Evolutionary conservation across 495 filamentous ascomycete genomes (phyloP).

Genomic region (Barbatosphaeria neglecta): DNA sequence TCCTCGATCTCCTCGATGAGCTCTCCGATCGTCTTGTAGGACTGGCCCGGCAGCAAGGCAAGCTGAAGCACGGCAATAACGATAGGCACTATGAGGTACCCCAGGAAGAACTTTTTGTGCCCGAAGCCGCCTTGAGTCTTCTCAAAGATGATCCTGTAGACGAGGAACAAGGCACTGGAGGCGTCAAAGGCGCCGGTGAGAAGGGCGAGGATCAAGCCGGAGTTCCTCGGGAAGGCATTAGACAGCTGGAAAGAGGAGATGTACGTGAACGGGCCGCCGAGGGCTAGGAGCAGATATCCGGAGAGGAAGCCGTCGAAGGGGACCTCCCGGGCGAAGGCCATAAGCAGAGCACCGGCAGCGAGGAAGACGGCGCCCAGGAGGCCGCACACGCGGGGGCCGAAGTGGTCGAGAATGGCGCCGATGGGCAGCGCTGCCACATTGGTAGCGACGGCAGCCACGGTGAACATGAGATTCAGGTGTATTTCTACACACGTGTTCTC

Average conservation of each 20-base stretch:
- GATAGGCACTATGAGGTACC: constrained; percentile 62
- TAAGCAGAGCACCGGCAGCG: constrained; percentile 53
- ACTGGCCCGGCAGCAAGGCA: constrained; percentile 62
- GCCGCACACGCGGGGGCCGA: constrained; percentile 66
- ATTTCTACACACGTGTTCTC: constrained; percentile 59
- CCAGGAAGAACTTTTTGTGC: constrained; percentile 60
- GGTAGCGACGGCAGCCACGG: constrained; percentile 76
- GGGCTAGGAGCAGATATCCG: constrained; percentile 69
- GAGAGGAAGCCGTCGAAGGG: constrained; percentile 63
- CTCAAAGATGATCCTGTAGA: constrained; percentile 71
- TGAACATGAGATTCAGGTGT: constrained; percentile 87
- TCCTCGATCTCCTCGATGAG: constrained; percentile 61
- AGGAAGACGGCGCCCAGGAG: constrained; percentile 61
- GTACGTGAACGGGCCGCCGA: constrained; percentile 84
- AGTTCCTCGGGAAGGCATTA: constrained; percentile 78
- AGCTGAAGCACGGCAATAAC: constrained; percentile 61
- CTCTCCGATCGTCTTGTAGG: constrained; percentile 84
- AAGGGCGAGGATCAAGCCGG: constrained; percentile 72
- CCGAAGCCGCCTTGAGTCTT: constrained; percentile 47
- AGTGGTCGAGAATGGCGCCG: constrained; percentile 75
- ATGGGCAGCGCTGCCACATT: constrained; percentile 70
- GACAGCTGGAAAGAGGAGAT: constrained; percentile 89
- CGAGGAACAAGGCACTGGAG: constrained; percentile 73
- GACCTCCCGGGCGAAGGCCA: constrained; percentile 56
- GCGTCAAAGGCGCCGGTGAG: constrained; percentile 87